Conservation (phyloP, 2,329 filamentous ascomycete species). For the Talaromyces sp. region DNA sequence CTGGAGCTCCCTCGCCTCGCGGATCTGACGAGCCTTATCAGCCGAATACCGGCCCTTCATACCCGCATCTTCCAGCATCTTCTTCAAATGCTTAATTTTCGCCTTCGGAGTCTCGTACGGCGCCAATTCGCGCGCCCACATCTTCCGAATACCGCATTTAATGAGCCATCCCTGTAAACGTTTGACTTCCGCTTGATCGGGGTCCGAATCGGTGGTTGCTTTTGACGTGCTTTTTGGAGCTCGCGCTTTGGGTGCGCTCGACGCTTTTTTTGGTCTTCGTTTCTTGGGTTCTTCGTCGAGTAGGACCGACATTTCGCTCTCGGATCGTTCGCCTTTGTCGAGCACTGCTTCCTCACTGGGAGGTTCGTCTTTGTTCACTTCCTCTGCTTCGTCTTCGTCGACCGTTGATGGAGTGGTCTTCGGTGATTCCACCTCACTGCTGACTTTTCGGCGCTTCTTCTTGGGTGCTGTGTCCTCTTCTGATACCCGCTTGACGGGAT, state of each 20-base stretch:
- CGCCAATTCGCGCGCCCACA: conserved; percentile 84
- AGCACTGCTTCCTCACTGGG: conserved; percentile 31
- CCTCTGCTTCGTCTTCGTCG: conserved; percentile 7
- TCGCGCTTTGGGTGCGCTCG: conserved; percentile 25
- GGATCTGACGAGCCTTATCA: conserved; percentile 80
- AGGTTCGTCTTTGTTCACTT: conserved; percentile 24
- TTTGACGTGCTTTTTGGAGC: conserved; percentile 36
- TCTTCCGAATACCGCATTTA: conserved; percentile 88
- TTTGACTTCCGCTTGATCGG: conserved; percentile 78
- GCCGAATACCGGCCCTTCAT: conserved; percentile 87
- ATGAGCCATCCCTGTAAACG: conserved; percentile 77
- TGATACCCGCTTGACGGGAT: conserved; percentile 30
- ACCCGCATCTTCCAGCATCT: conserved; percentile 73
- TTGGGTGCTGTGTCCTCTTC: conserved; percentile 23
- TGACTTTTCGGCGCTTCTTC: conserved; percentile 36
- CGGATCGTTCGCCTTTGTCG: conserved; percentile 48
- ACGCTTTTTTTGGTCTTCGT: conserved; percentile 29
- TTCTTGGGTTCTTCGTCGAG: conserved; percentile 67
- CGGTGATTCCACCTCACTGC: conserved; percentile 26
- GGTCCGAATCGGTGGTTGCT: conserved; percentile 49
- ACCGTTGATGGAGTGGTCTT: conserved; percentile 20
- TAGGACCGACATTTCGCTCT: conserved; percentile 69
- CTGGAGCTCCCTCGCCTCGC: conserved; percentile 76
- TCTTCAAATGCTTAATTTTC: conserved; percentile 77
- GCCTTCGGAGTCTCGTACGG: conserved; percentile 67